phyloP scores from a whole-genome alignment of 768 basidiomycete species.

The Tulasnella sp. region DNA sequence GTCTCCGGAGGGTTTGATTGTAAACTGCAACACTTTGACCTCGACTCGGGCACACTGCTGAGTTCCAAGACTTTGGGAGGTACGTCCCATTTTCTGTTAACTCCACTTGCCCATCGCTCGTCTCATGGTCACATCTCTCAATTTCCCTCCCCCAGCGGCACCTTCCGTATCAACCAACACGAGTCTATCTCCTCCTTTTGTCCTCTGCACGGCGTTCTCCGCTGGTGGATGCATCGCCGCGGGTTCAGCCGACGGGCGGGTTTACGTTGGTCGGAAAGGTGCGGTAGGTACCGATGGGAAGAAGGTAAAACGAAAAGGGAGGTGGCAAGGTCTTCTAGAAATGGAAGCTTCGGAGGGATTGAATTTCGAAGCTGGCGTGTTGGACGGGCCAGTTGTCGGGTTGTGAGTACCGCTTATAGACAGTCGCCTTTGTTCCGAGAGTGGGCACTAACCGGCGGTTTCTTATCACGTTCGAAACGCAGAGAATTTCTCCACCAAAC shows the following conservation, averaged over 20 bases:
- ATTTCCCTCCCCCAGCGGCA: constrained; percentile 40
- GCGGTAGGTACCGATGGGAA: constrained; percentile 30
- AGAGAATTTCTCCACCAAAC: not conserved
- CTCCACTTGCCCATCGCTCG: not conserved
- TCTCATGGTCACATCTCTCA: constrained; percentile 39
- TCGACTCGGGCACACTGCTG: constrained; percentile 49
- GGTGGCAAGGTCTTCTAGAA: constrained; percentile 64
- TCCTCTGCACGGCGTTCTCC: constrained; percentile 60
- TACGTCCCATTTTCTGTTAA: not conserved
- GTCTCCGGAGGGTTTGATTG: constrained; percentile 76
- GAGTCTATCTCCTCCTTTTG: constrained; percentile 65
- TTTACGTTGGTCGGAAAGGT: constrained; percentile 66
- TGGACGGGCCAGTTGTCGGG: constrained; percentile 70
- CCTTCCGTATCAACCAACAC: constrained; percentile 15
- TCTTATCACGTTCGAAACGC: not conserved
- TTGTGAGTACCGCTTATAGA: constrained; percentile 45
- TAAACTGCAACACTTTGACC: constrained; percentile 63
- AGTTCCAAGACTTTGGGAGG: not conserved
- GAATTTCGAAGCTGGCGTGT: constrained; percentile 42
- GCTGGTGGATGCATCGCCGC: constrained; percentile 58
- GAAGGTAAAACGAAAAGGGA: constrained; percentile 49
- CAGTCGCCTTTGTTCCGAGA: not conserved
- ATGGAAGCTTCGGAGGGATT: constrained; percentile 38
- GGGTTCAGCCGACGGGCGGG: constrained; percentile 69
- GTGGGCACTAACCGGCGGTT: not conserved